Evolutionary conservation across 2,329 filamentous ascomycete species (phyloP).

Genomic region (Phaeosphaeria sp.): DNA sequence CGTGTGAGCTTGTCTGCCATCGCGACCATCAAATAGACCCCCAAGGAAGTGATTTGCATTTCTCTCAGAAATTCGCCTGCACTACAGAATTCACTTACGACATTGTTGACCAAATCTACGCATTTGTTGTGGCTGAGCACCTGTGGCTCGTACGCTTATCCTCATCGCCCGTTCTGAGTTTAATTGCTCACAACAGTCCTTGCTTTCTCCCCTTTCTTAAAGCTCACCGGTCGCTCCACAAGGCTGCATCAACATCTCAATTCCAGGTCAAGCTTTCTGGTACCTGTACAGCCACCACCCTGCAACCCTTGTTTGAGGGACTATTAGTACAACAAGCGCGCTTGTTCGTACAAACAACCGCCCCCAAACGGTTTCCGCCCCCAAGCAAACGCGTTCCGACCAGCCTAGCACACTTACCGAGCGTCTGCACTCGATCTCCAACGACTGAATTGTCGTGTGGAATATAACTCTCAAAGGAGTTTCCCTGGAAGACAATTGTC

Average conservation of each 20-base stretch:
- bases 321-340: conserved; percentile 12
- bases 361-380: conserved; percentile 16
- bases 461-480: background rate
- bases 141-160: background rate
- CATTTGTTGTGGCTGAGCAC: conserved; percentile 1
- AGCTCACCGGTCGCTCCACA: background rate
- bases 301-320: conserved; percentile 10
- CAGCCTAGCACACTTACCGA: conserved; percentile 1
- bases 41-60: conserved; percentile 14
- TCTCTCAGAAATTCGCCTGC: conserved; percentile 11
- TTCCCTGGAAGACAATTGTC: background rate
- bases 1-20: conserved; percentile 20
- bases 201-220: conserved; percentile 11
- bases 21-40: background rate
- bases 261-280: conserved; percentile 8
- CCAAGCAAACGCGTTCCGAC: conserved; percentile 13
- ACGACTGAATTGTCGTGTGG: conserved; percentile 1
- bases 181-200: conserved; percentile 17
- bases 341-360: conserved; percentile 17
- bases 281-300: conserved; percentile 1
- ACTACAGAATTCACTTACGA: conserved; percentile 8
- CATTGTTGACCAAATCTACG: background rate
- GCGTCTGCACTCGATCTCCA: conserved; percentile 2
- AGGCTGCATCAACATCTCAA: background rate
- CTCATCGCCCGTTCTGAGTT: conserved; percentile 1